Base-by-base conservation (phyloP, 139 green algal species). In the Mesotaenium endlicherianum region DNA sequence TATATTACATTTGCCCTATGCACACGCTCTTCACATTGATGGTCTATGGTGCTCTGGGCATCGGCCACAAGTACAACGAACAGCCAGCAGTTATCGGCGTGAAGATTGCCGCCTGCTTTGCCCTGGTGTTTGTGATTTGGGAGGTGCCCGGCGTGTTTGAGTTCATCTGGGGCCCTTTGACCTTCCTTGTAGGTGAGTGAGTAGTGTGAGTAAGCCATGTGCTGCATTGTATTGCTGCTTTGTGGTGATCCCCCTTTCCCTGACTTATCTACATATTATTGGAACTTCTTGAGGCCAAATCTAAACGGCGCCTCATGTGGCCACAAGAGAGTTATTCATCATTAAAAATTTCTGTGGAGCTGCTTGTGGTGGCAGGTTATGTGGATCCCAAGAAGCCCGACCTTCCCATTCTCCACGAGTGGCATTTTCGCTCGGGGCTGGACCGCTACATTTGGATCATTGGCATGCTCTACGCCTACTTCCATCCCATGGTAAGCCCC, bases 1-100 rank as follows among this genome's bases (percentile, higher is more conserved):
- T 98, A 8, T 98, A 98, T 89, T 98, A 98, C 90, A 98, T 98
- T 87, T 98, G 94, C 91, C 95, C 95, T 80, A 98, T 98, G 95
- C 95, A 98, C 91, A 98, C 95, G 20, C 92, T 98, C 41, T 98
- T 96, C 92, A 98, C 95, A 2, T 72, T 98, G 11, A 89, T 97
- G 60, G 94, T 98, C 14, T 98, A 97, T 83, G 91, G 50, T 31
- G 80, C 81, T 3, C 88, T 97, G 58, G 94, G 80, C 55, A 80
- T 97, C 38, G 89, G 75, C 16, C 57, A 75, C 20, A 84, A 91
- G 39, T 79, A 91, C 71, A 98, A 98, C 90, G 80, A 93, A 75
- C 85, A 59, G 47, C 60, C 87, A 26, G 31, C 41, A 2, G 91
- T 88, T 42, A 91, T 97, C 55, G 83, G 83, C 39, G 38, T 87